A percentile compares a stretch with the other conserved stretches of the same genome.
Evolutionary conservation across 768 basidiomycete species (phyloP).

Genomic region (Russula olivacea): DNA sequence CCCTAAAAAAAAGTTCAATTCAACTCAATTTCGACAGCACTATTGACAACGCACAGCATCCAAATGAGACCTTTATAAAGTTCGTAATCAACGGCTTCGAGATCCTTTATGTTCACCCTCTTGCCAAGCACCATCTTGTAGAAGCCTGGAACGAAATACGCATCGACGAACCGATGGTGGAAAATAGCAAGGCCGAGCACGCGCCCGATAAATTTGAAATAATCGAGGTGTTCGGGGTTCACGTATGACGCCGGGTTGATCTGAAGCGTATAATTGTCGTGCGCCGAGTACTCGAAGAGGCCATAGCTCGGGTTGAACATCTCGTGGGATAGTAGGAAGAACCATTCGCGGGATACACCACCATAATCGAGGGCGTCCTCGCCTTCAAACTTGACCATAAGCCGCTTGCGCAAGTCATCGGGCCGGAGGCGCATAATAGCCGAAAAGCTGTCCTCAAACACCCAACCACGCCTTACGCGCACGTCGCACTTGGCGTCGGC

Average conservation of each 20-base stretch:
- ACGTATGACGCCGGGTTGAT: slow-evolving; percentile 73
- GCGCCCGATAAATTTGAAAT: slow-evolving; percentile 79
- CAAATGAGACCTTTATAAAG: slow-evolving; percentile 62
- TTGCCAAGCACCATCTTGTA: slow-evolving; percentile 75
- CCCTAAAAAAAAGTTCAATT: slow-evolving; percentile 35
- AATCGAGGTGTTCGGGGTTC: slow-evolving; percentile 71
- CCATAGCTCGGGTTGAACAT: slow-evolving; percentile 81
- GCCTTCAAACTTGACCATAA: slow-evolving; percentile 72
- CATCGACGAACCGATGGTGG: slow-evolving; percentile 72
- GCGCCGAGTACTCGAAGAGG: slow-evolving; percentile 74
- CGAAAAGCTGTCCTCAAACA: slow-evolving; percentile 83
- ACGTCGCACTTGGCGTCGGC: slow-evolving; percentile 77
- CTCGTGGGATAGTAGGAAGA: slow-evolving; percentile 77
- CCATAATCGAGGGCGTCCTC: slow-evolving; percentile 79
- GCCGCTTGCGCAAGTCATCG: slow-evolving; percentile 59
- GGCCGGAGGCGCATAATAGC: slow-evolving; percentile 78
- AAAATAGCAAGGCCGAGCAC: slow-evolving; percentile 70
- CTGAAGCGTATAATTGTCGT: slow-evolving; percentile 76
- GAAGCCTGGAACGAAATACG: slow-evolving; percentile 74
- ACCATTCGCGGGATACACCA: slow-evolving; percentile 81
- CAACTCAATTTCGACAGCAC: neutral
- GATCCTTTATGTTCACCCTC: slow-evolving; percentile 51
- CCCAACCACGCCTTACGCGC: slow-evolving; percentile 71
- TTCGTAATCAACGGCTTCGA: slow-evolving; percentile 65
- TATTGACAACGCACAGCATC: slow-evolving; percentile 57